Evolutionary conservation across 2,329 filamentous ascomycete species (phyloP).

Genomic region (Cercospora zeina): DNA sequence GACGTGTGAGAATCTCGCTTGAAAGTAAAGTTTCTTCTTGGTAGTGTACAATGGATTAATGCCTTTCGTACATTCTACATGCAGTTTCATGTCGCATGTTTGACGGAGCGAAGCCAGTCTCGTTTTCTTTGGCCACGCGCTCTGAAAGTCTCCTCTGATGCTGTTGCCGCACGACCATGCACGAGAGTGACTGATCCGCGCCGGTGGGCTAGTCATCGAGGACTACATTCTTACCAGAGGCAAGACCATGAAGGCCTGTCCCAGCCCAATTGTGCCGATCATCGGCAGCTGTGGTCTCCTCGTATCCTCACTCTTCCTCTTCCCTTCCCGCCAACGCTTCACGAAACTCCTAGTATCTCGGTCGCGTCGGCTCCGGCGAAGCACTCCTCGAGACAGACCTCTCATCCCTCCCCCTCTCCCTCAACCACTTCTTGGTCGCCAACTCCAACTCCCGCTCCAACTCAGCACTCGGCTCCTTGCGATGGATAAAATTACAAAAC

Average conservation of each 20-base stretch:
- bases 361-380: slow-evolving; percentile 78
- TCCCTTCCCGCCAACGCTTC: background rate
- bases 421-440: slow-evolving; percentile 94
- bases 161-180: background rate
- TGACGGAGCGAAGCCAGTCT: background rate
- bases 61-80: background rate
- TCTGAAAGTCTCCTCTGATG: background rate
- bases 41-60: background rate
- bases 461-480: slow-evolving; percentile 89
- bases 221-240: background rate
- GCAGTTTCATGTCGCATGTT: background rate
- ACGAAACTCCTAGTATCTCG: slow-evolving; percentile 48
- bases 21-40: background rate
- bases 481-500: slow-evolving; percentile 99
- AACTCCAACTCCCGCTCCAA: slow-evolving; percentile 84
- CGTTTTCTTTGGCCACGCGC: background rate
- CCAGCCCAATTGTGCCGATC: background rate
- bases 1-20: background rate
- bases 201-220: background rate
- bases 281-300: background rate
- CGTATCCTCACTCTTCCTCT: background rate
- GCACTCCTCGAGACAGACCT: slow-evolving; percentile 80
- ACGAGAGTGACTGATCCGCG: background rate
- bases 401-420: slow-evolving; percentile 77
- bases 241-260: background rate